Evolutionary conservation across 2,329 filamentous ascomycete species (phyloP), one percentile per base, ranked within the genome.

Genomic region (Cladophialophora bantiana): DNA sequence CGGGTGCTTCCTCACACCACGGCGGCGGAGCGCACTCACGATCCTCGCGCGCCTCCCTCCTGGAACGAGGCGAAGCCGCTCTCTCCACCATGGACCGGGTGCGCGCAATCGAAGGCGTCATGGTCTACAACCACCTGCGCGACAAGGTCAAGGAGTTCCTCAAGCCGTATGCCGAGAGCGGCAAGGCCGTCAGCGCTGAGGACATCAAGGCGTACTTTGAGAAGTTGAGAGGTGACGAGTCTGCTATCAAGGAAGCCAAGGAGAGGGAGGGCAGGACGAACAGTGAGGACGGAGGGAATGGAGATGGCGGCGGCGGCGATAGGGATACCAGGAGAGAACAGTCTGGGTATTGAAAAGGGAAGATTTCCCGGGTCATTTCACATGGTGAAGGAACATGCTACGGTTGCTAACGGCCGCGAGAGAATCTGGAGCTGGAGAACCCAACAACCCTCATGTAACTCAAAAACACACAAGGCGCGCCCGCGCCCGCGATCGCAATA

Each of bases 121-220:
- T 98, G 93, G 94, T 94, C 0, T 99, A 98, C 80, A 97, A 98
- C 74, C 91, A 96, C 74, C 85, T 99, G 67, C 95, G 96, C 76
- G 94, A 98, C 75, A 94, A 94, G 76, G 88, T 99, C n/a, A 97
- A 94, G 83, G 89, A 90, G 0, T 98, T 99, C 77, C 88, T 99
- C 74, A 89, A 94, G 79, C 91, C 96, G 52, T 99, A 97, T 77
- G 95, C 95, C 0, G 93, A 97, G 76, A 96, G 90, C 69, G 94
- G 94, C 0, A 83, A 91, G 78, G 89, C 92, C 0, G 94, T 99
- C 26, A 90, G 93, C 1, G 94, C 94, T 0, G 95, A 99, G 76
- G 94, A 98, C 79, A 95, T 99, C 79, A 99, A 97, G 79, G 88
- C 88, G 1, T 97, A 97, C 77, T 99, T 99, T 84, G 94, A 94